These are phyloP conservation scores for Annulohypoxylon nitens DNA, from an alignment of 495 filamentous ascomycete species.

Conservation along the genomic window DNA sequence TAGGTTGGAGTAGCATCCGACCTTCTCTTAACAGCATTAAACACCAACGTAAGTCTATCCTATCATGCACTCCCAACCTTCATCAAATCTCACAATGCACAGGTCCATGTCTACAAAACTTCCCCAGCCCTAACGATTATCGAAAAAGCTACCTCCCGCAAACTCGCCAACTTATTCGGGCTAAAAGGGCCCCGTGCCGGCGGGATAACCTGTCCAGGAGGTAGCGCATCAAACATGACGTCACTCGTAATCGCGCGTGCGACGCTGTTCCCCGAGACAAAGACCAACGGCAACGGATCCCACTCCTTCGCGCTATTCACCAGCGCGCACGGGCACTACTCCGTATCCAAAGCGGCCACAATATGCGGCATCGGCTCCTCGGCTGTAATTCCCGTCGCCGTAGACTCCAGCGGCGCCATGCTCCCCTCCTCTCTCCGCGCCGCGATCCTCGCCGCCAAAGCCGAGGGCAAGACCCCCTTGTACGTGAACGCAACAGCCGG, in stretches of 20 bases:
- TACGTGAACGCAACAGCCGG: constrained; percentile 97
- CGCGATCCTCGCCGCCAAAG: constrained; percentile 68
- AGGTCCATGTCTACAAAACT: constrained; percentile 87
- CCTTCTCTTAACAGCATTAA: constrained; percentile 82
- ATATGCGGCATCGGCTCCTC: constrained; percentile 84
- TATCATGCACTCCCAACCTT: neutral
- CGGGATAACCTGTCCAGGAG: constrained; percentile 89
- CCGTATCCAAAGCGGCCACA: constrained; percentile 91
- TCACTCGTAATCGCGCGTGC: constrained; percentile 92
- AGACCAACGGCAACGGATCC: constrained; percentile 73
- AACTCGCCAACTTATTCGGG: constrained; percentile 81
- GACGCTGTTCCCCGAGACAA: constrained; percentile 80
- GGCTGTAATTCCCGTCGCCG: constrained; percentile 78
- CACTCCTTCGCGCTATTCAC: constrained; percentile 88
- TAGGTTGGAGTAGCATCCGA: constrained; percentile 84
- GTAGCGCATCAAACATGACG: constrained; percentile 85
- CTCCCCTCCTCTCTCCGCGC: constrained; percentile 71
- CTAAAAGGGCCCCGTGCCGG: constrained; percentile 79
- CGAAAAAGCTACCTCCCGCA: constrained; percentile 79
- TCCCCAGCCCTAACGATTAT: constrained; percentile 89
- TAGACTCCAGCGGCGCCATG: constrained; percentile 81
- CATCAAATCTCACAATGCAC: constrained; percentile 27
- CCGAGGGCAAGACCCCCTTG: constrained; percentile 81
- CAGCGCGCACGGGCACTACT: constrained; percentile 90
- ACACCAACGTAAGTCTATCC: constrained; percentile 77